These are phyloP conservation scores for Kazachstania africana DNA, from an alignment of 805 yeast genomes.

Conservation along the genomic window DNA sequence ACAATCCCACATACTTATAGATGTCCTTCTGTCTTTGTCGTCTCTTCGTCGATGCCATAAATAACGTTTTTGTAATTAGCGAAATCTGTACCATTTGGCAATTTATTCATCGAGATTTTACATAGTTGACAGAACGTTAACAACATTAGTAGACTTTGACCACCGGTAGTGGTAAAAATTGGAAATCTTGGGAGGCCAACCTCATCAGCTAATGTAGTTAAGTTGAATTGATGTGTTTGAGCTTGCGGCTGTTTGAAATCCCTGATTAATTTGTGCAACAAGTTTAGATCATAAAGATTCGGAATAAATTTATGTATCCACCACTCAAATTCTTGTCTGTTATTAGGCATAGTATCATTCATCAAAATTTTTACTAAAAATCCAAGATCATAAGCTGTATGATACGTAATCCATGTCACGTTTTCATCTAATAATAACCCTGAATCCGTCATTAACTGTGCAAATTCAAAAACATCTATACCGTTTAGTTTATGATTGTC, in stretches of 20 bases:
- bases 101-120: slow-evolving; percentile 23
- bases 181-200: slow-evolving; percentile 50
- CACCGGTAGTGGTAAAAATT: slow-evolving; percentile 48
- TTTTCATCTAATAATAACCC: slow-evolving; percentile 62
- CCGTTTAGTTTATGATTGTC: slow-evolving; percentile 64
- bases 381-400: slow-evolving; percentile 91
- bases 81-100: slow-evolving; percentile 26
- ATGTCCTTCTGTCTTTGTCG: too few species aligned
- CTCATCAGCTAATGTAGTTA: slow-evolving; percentile 61
- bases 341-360: slow-evolving; percentile 67
- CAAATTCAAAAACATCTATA: slow-evolving; percentile 66
- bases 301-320: slow-evolving; percentile 71
- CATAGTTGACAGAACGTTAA: slow-evolving; percentile 52
- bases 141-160: slow-evolving; percentile 49
- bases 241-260: slow-evolving; percentile 17
- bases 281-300: slow-evolving; percentile 70
- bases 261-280: slow-evolving; percentile 28
- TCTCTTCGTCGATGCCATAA: slow-evolving; percentile 33
- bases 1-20: too few species aligned
- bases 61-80: slow-evolving; percentile 37
- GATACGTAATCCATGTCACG: slow-evolving; percentile 84
- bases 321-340: slow-evolving; percentile 64
- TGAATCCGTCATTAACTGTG: slow-evolving; percentile 73
- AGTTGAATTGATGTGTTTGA: slow-evolving; percentile 14
- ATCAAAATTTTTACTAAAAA: slow-evolving; percentile 68